Percentiles rank a stretch among this genome's conserved stretches.
Evolutionary conservation across 2,329 filamentous ascomycete genomes (phyloP).

Genomic region (Huntiella savannae): DNA sequence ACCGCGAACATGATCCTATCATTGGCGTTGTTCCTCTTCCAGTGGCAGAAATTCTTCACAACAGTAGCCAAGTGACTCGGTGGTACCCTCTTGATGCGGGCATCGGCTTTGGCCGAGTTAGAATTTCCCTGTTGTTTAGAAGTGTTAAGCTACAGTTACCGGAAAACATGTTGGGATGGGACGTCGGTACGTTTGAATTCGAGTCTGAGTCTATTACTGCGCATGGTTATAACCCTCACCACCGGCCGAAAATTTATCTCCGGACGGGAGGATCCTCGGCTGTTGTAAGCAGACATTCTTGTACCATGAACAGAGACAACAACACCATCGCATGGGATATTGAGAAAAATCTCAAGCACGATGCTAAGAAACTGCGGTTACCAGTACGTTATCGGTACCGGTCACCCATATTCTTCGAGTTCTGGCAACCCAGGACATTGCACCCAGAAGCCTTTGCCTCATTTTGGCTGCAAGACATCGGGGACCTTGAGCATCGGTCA

Average conservation of each 20-base stretch:
- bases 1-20: slow-evolving; percentile 86
- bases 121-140: slow-evolving; percentile 77
- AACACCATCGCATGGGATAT: slow-evolving; percentile 28
- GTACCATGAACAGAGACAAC: not conserved
- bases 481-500: slow-evolving; percentile 57
- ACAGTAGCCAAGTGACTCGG: slow-evolving; percentile 64
- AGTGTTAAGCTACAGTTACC: slow-evolving; percentile 73
- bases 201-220: slow-evolving; percentile 50
- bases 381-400: slow-evolving; percentile 84
- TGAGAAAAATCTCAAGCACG: slow-evolving; percentile 21
- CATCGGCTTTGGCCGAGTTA: slow-evolving; percentile 74
- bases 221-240: slow-evolving; percentile 37
- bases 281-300: slow-evolving; percentile 19
- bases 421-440: slow-evolving; percentile 51
- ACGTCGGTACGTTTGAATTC: slow-evolving; percentile 89
- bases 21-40: slow-evolving; percentile 81
- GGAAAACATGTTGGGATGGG: slow-evolving; percentile 76
- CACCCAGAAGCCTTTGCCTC: slow-evolving; percentile 56
- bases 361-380: slow-evolving; percentile 35
- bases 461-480: slow-evolving; percentile 70
- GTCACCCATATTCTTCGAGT: slow-evolving; percentile 76
- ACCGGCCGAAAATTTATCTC: slow-evolving; percentile 58
- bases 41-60: slow-evolving; percentile 72
- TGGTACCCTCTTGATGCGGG: slow-evolving; percentile 97
- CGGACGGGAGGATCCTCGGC: slow-evolving; percentile 72